Percentiles rank a stretch among this genome's conserved stretches.
Conservation (phyloP, 129 eudicot species). For the Arctium lappa region DNA sequence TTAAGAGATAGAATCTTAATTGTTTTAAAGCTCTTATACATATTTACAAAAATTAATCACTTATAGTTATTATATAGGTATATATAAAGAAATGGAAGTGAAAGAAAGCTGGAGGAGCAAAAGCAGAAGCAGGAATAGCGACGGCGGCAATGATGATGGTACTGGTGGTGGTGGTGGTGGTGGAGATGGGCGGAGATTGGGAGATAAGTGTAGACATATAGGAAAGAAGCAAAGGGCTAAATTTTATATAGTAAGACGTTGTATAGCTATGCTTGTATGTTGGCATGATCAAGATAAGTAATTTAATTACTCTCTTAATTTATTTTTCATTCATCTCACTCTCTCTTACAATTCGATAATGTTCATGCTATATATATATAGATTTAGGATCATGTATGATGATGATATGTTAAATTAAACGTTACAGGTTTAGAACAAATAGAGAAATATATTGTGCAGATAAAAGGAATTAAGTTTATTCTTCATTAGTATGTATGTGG, state of each 20-base stretch:
- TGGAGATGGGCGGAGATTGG: constrained; percentile 28
- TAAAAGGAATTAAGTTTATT: too few species aligned
- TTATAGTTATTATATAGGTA: too few species aligned
- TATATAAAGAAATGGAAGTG: constrained; percentile 17
- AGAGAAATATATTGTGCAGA: too few species aligned
- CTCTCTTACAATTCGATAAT: background rate
- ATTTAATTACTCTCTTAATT: background rate
- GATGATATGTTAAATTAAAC: background rate
- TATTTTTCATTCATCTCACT: background rate
- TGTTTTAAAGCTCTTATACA: background rate
- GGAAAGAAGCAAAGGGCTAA: constrained; percentile 57
- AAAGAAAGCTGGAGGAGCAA: constrained; percentile 1
- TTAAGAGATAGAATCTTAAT: background rate
- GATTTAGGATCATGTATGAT: background rate
- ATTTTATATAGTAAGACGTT: constrained; percentile 55
- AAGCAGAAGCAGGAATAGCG: background rate
- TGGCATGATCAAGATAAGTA: constrained; percentile 36
- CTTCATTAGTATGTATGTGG: background rate
- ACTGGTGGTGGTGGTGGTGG: background rate
- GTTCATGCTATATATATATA: background rate
- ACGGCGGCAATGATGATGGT: background rate
- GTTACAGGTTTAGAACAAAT: too few species aligned
- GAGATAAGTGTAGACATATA: constrained; percentile 44
- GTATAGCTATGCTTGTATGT: constrained; percentile 63
- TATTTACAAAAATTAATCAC: background rate